Conservation (phyloP, 2,329 filamentous ascomycete species). For the Paecilomyces fulvus region DNA sequence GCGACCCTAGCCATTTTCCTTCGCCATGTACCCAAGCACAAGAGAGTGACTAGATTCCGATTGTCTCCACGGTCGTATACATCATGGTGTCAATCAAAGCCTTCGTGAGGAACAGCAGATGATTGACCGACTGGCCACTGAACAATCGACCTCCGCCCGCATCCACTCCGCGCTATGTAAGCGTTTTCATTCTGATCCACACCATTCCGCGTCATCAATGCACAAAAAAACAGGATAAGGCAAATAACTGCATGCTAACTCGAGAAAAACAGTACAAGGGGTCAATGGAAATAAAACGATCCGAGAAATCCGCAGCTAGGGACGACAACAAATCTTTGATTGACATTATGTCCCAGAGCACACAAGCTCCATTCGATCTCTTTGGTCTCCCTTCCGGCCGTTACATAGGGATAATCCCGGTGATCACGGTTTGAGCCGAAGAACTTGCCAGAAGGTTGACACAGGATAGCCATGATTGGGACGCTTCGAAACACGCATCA, state of each 20-base stretch:
- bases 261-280: not conserved
- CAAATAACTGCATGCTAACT: conserved; percentile 1
- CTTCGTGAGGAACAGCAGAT: not conserved
- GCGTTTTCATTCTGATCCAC: not conserved
- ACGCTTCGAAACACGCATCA: conserved; percentile 4
- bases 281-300: not conserved
- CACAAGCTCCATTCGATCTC: conserved; percentile 5
- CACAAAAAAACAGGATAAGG: not conserved
- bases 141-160: not conserved
- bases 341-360: conserved; percentile 2
- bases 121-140: not conserved
- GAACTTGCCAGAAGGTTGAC: conserved; percentile 6
- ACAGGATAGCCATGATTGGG: conserved; percentile 4
- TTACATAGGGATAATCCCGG: conserved; percentile 4
- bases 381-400: conserved; percentile 3
- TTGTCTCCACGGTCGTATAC: not conserved
- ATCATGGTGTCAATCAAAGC: not conserved
- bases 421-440: conserved; percentile 5
- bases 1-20: conserved; percentile 39
- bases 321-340: not conserved
- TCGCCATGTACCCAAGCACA: conserved; percentile 26
- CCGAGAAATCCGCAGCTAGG: not conserved
- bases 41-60: conserved; percentile 3
- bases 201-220: not conserved
- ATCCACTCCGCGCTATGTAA: not conserved